Conservation (phyloP, 345 rosid genomes). For the Eucalyptus tenuipes region DNA sequence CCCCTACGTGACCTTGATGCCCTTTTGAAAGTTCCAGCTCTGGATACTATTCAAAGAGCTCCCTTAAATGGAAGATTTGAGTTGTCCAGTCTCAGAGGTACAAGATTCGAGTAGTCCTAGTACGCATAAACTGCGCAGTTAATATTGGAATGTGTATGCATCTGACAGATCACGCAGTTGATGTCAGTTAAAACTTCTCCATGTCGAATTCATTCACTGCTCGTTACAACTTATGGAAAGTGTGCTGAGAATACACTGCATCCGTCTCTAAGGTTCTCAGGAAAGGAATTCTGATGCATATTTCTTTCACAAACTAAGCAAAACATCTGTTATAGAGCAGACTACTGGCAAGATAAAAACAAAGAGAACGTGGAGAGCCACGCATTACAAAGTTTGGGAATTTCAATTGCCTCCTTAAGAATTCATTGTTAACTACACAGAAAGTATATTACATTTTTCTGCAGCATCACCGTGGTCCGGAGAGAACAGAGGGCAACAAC, state of each 20-base stretch:
- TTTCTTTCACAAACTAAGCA: background rate
- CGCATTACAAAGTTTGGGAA: background rate
- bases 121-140: background rate
- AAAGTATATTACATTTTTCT: background rate
- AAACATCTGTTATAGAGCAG: background rate
- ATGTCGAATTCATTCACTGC: background rate
- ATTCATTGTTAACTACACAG: background rate
- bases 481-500: background rate
- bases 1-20: too few relatives aligned
- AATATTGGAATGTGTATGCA: background rate
- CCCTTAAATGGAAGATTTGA: background rate
- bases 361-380: background rate
- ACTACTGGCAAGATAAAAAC: background rate
- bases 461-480: background rate
- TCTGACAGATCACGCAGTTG: background rate
- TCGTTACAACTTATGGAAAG: background rate
- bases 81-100: background rate
- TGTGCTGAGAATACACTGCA: background rate
- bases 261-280: background rate
- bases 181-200: background rate
- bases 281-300: background rate
- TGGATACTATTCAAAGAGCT: background rate
- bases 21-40: too few relatives aligned
- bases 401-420: background rate
- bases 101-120: background rate